Base-by-base conservation (phyloP, 1,284 basidiomycete species). In the Violaceomyces palustris region DNA sequence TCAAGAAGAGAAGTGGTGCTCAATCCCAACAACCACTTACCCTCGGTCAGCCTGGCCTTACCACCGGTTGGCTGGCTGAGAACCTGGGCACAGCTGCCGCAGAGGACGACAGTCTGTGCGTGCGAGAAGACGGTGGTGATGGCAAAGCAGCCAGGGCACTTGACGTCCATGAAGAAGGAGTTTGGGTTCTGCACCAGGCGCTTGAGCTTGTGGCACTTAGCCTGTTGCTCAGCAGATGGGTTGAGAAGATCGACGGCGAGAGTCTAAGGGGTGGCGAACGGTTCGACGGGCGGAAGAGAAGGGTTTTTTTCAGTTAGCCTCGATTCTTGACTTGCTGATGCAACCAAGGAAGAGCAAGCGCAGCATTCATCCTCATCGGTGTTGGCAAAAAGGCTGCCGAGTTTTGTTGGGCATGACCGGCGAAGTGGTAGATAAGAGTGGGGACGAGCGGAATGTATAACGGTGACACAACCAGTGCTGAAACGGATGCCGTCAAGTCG, bases 11-110 rank as follows among this genome's bases (percentile, higher is more conserved):
- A 25, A 48, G 34, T 18, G 30, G 15, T 23, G 23, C 26, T 28
- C 37, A 11, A 34, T 40, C 29, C 26, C 19, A n/a, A 35, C 29
- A 9, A 33, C 8, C 34, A 80, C 86, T 69, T 74, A 94, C 92
- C 94, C 80, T 97, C 93, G 60, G 92, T 96, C 77, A 98, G 79
- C 76, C 92, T 85, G 71, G 92, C 93, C 82, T 88, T 96, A 80
- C 93, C 93, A 81, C 93, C 93, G 49, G 92, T 96, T 45, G 94
- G 94, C 77, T 97, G 93, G 82, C 90, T 96, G 64, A 99, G 81
- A 56, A 97, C 88, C 70, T 86, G 88, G 52, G 88, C 83, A 82
- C 93, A 99, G 43, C 88, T 86, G 61, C 83, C 84, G 78, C 93
- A 98, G 60, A 88, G 78, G 35, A 93, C 90, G 42, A 93, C 90